Base-by-base conservation (phyloP, 177 flowering plant genomes). In the Vitis hybrid region DNA sequence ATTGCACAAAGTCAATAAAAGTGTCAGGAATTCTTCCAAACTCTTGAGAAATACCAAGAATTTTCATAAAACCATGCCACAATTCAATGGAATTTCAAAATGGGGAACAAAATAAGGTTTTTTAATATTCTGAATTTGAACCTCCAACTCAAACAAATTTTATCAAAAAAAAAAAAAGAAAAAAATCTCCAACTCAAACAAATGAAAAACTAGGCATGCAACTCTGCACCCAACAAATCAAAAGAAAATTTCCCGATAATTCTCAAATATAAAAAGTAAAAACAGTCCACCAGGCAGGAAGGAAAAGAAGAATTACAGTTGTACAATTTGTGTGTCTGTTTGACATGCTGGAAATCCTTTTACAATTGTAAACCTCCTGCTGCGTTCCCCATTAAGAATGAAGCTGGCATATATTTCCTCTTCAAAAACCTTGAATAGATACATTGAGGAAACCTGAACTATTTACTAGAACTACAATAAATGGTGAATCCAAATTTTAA, bases 361-460 rank as follows among this genome's bases (percentile, higher is more conserved):
- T 8, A 35, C 64, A 58, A 52, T 50, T 60, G 62, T 56, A 41
- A 53, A 41, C 41, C 53, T 66, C 66, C 35, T 7, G 35, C 30
- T 24, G 52, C 69, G 48, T 64, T 27, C 63, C 51, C 56, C 27
- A 0, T 14, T 11, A 52, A 59, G 20, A 18, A 18, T 46, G 7
- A 3, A 30, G 66, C 35, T 53, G 49, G 59, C 52, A 9, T 52
- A n/a, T 27, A n/a, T 58, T 56, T 50, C 51, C 58, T 59, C 68
- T 56, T 64, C 67, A 46, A n/a, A 65, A 35, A 17, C 32, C 66
- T n/a, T 3, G 11, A n/a, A 21, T 14, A 55, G 18, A 5, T 52
- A 58, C 49, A 20, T 58, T 35, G 12, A 41, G 24, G 4, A 69
- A 13, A 21, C 75, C 65, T 66, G 66, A 46, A 21, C 71, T 66